These are phyloP conservation scores for Oryza australiensis DNA, from an alignment of 176 grass and related monocot species.

Conservation along the genomic window DNA sequence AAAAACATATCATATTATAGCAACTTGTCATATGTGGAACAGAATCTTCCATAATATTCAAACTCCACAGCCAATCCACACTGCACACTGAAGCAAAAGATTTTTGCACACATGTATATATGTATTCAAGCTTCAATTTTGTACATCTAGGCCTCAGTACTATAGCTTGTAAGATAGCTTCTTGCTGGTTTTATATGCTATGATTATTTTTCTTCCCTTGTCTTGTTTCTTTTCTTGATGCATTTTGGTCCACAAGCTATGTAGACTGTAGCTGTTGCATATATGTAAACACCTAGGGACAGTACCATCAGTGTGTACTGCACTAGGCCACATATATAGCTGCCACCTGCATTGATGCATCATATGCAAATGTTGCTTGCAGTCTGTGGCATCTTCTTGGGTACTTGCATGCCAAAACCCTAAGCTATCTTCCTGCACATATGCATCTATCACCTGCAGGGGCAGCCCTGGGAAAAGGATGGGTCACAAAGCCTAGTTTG, in stretches of 20 bases:
- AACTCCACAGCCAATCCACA: slow-evolving; percentile 56
- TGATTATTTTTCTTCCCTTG: background rate
- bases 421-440: slow-evolving; percentile 26
- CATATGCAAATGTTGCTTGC: slow-evolving; percentile 43
- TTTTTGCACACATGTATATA: slow-evolving; percentile 24
- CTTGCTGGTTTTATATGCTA: slow-evolving; percentile 19
- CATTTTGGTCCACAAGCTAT: slow-evolving; percentile 18
- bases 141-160: slow-evolving; percentile 24
- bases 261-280: background rate
- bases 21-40: slow-evolving; percentile 82
- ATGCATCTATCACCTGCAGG: slow-evolving; percentile 35
- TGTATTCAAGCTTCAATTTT: background rate
- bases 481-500: slow-evolving; percentile 42
- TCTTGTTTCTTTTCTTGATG: background rate
- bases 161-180: background rate
- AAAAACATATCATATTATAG: slow-evolving; percentile 54
- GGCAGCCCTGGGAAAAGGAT: slow-evolving; percentile 27
- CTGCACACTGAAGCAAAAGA: slow-evolving; percentile 25
- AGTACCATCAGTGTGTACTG: slow-evolving; percentile 21
- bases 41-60: slow-evolving; percentile 93
- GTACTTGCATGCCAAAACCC: slow-evolving; percentile 44
- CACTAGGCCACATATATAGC: slow-evolving; percentile 21
- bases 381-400: slow-evolving; percentile 42
- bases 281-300: slow-evolving; percentile 2
- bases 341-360: slow-evolving; percentile 38